phyloP scores from a whole-genome alignment of 441 rosid genomes.

The Populus hybrid region DNA sequence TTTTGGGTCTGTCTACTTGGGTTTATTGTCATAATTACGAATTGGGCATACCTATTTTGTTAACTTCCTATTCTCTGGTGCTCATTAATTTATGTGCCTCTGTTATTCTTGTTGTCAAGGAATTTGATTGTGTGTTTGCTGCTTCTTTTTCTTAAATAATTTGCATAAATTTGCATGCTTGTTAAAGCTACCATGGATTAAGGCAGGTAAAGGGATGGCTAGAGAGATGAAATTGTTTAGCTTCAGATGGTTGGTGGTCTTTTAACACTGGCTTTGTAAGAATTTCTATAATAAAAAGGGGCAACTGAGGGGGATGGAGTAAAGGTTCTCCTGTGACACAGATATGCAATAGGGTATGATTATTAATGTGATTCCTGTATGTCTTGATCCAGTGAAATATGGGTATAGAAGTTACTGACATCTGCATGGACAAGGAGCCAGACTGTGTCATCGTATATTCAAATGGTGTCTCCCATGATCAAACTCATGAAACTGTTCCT shows the following conservation, averaged over 20 bases:
- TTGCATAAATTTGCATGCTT: constrained; percentile 13
- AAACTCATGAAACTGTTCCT: constrained; percentile 15
- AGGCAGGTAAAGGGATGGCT: neutral
- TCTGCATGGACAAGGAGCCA: no score
- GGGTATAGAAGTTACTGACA: no score
- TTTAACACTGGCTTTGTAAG: neutral
- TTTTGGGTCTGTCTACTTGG: neutral
- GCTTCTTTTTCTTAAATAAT: constrained; percentile 10
- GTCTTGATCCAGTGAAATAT: no score
- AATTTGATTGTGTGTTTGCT: constrained; percentile 3
- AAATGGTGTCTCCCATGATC: no score
- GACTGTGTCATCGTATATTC: no score
- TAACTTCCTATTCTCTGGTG: neutral
- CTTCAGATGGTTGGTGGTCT: neutral
- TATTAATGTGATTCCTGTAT: no score
- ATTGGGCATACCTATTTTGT: constrained; percentile 11
- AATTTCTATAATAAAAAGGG: neutral
- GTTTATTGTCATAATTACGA: constrained; percentile 19
- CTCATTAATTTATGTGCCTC: constrained; percentile 13
- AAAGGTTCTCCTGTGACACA: no score
- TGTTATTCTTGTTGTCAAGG: neutral
- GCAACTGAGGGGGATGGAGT: constrained; percentile 19
- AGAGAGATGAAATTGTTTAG: neutral
- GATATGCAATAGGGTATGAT: no score
- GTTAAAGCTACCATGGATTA: neutral